phyloP scores from a whole-genome alignment of 345 rosid genomes.

The Geranium rotundifolium region DNA sequence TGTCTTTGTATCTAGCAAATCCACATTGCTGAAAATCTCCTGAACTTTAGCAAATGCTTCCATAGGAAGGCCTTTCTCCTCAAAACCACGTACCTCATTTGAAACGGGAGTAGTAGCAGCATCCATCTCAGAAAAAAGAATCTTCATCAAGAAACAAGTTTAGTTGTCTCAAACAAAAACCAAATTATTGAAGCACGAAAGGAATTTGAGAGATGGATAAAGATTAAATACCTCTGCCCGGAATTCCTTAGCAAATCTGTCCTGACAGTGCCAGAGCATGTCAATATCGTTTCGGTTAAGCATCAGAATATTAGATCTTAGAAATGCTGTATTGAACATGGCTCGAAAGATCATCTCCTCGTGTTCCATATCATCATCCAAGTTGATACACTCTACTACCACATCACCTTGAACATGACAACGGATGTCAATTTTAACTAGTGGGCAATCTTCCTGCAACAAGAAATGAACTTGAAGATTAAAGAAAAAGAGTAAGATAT shows the following conservation, averaged over 20 bases:
- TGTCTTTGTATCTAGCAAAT: conserved; percentile 43
- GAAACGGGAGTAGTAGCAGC: conserved; percentile 24
- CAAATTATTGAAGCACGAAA: conserved; percentile 4
- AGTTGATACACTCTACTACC: conserved; percentile 58
- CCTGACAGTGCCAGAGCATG: conserved; percentile 46
- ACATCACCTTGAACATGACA: conserved; percentile 73
- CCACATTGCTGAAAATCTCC: conserved; percentile 44
- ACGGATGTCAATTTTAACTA: conserved; percentile 56
- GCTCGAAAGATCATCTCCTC: conserved; percentile 67
- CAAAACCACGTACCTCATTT: conserved; percentile 37
- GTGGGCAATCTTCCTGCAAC: conserved; percentile 55
- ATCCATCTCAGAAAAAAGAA: conserved; percentile 62
- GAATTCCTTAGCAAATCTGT: conserved; percentile 59
- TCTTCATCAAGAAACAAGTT: conserved; percentile 33
- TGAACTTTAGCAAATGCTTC: conserved; percentile 63
- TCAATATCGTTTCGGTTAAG: conserved; percentile 62
- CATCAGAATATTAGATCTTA: conserved; percentile 52
- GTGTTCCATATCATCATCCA: conserved; percentile 45
- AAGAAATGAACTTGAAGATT: conserved; percentile 11
- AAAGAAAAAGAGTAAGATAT: neutral
- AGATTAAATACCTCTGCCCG: conserved; percentile 51
- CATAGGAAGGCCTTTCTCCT: conserved; percentile 50
- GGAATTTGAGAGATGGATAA: conserved; percentile 6
- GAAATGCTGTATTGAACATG: conserved; percentile 71
- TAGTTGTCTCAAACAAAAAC: conserved; percentile 9